Evolutionary conservation across 352 stramenopile genomes (phyloP).

Genomic region (Thalassiosira gravida): DNA sequence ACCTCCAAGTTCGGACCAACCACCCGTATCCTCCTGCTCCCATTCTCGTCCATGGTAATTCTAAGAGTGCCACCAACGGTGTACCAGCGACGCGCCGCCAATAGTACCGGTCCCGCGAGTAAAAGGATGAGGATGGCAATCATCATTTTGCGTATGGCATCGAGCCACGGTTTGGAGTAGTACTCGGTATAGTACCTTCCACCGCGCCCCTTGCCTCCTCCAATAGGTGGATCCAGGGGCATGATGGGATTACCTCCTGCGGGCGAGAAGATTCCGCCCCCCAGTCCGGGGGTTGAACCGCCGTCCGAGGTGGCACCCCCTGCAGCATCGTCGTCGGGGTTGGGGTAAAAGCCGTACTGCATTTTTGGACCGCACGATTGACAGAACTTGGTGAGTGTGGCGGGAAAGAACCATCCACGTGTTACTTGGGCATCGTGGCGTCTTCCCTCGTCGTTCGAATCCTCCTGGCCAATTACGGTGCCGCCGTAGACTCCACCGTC

Average conservation of each 20-base stretch:
- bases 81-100: conserved; percentile 32
- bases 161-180: conserved; percentile 28
- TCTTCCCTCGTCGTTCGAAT: too few species aligned
- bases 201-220: too few species aligned
- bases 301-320: too few species aligned
- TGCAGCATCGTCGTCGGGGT: too few species aligned
- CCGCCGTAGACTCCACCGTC: conserved; percentile 22
- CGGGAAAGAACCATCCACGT: conserved; percentile 44
- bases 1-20: conserved; percentile 41
- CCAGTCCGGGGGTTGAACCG: too few species aligned
- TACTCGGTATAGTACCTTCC: too few species aligned
- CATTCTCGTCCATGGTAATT: conserved; percentile 40
- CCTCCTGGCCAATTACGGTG: too few species aligned
- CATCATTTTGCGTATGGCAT: conserved; percentile 42
- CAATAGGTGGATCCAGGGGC: too few species aligned
- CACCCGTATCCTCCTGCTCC: conserved; percentile 24
- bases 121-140: conserved; percentile 39
- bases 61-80: conserved; percentile 39
- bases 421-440: conserved; percentile 6
- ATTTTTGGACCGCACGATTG: conserved; percentile 21
- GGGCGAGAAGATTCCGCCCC: too few species aligned
- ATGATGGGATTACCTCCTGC: background rate
- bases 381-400: conserved; percentile 38
- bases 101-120: conserved; percentile 30
- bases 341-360: conserved; percentile 32